Conservation (phyloP, 768 basidiomycete species). For the Candolleomyces eurysporus region DNA sequence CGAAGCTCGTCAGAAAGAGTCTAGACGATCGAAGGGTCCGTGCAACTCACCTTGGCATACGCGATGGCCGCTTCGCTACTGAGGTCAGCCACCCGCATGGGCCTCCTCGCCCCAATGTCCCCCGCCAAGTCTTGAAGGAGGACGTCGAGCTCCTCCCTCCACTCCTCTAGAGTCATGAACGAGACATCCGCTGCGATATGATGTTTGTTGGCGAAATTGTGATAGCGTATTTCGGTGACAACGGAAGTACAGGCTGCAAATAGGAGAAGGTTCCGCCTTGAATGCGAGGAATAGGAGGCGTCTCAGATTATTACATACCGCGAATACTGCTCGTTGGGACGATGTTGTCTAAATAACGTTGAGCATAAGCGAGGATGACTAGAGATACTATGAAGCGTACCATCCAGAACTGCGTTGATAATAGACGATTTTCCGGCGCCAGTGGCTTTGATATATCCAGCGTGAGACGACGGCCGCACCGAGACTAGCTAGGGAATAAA, state of each 20-base stretch:
- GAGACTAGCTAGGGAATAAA: background rate
- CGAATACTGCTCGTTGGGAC: conserved; percentile 68
- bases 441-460: conserved; percentile 36
- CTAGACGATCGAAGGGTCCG: background rate
- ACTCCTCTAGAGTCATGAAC: conserved; percentile 54
- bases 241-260: conserved; percentile 59
- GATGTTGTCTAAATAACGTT: conserved; percentile 42
- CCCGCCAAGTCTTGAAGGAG: conserved; percentile 55
- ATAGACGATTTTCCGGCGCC: conserved; percentile 63
- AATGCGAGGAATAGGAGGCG: background rate
- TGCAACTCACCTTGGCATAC: conserved; percentile 48
- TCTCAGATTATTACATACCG: conserved; percentile 29
- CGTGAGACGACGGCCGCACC: background rate
- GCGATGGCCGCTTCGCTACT: conserved; percentile 56
- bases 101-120: conserved; percentile 42
- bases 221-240: conserved; percentile 59
- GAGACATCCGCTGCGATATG: conserved; percentile 60
- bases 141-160: conserved; percentile 52
- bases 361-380: background rate
- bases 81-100: conserved; percentile 51
- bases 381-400: conserved; percentile 23
- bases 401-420: conserved; percentile 59
- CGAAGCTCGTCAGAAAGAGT: background rate
- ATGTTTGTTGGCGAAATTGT: conserved; percentile 32
- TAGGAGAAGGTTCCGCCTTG: background rate